Percentiles rank a stretch among this genome's conserved stretches.
phyloP scores from a whole-genome alignment of 176 grass and related monocot species.

The Oryza brachyantha region DNA sequence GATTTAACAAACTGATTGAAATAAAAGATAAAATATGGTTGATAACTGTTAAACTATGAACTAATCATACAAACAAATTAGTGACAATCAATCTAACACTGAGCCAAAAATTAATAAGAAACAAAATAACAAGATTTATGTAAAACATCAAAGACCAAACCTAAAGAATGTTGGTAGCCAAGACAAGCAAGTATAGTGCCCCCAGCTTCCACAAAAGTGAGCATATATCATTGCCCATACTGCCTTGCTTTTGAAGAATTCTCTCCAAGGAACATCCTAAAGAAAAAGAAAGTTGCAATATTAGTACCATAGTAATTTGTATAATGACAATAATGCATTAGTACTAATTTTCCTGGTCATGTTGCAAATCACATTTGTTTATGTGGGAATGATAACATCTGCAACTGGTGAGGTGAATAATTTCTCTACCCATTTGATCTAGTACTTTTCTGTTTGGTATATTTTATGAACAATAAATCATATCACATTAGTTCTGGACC shows the following conservation, averaged over 20 bases:
- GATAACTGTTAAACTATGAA: neutral
- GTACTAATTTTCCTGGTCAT: neutral
- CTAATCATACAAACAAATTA: neutral
- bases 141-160: conserved; percentile 39
- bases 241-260: conserved; percentile 90
- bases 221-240: conserved; percentile 99
- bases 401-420: neutral
- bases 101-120: neutral
- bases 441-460: neutral
- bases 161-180: conserved; percentile 97
- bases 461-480: conserved; percentile 3
- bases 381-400: conserved; percentile 6
- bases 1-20: neutral
- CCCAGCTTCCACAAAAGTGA: conserved; percentile 98
- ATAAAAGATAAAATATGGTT: conserved; percentile 1
- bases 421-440: neutral
- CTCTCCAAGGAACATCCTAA: conserved; percentile 94
- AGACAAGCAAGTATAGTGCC: conserved; percentile 95
- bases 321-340: neutral
- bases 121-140: neutral
- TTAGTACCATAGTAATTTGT: neutral
- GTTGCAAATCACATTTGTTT: neutral
- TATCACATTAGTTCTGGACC: conserved; percentile 3
- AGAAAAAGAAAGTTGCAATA: conserved; percentile 21
- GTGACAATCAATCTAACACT: conserved; percentile 26